These are phyloP conservation scores for Pachyrhizus erosus DNA, from an alignment of 306 rosid species.

Conservation along the genomic window DNA sequence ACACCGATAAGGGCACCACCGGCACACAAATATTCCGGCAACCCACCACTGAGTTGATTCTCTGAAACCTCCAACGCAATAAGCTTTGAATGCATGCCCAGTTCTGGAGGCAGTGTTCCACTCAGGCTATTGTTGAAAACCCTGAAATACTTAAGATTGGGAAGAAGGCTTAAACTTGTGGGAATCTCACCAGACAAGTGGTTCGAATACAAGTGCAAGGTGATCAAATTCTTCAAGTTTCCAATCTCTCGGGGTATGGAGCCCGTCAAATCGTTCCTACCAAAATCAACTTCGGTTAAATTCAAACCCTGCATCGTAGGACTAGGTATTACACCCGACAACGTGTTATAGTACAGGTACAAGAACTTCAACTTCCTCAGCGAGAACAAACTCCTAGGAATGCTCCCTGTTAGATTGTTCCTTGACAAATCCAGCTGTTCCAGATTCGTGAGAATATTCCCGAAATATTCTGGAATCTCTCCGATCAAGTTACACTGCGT, in stretches of 20 bases:
- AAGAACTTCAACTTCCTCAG: slow-evolving; percentile 52
- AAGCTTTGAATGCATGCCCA: slow-evolving; percentile 74
- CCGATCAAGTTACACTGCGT: slow-evolving; percentile 57
- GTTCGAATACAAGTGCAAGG: slow-evolving; percentile 56
- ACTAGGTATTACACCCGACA: slow-evolving; percentile 67
- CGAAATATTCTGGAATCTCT: slow-evolving; percentile 60
- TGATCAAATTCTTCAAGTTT: slow-evolving; percentile 53
- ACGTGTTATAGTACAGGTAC: slow-evolving; percentile 57
- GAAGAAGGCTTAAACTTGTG: slow-evolving; percentile 54
- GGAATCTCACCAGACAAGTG: slow-evolving; percentile 73
- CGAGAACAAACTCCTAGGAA: slow-evolving; percentile 61
- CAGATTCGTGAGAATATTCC: slow-evolving; percentile 50
- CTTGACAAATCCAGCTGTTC: slow-evolving; percentile 56
- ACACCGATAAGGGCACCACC: slow-evolving; percentile 63
- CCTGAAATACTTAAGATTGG: slow-evolving; percentile 50
- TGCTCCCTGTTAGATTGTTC: slow-evolving; percentile 65
- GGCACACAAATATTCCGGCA: slow-evolving; percentile 74
- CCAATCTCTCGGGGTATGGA: slow-evolving; percentile 64
- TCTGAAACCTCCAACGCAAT: slow-evolving; percentile 63
- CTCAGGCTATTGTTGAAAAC: slow-evolving; percentile 66
- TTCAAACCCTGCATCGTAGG: slow-evolving; percentile 56
- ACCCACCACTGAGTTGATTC: slow-evolving; percentile 63
- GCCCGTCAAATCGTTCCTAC: slow-evolving; percentile 71
- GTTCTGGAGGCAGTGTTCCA: slow-evolving; percentile 77
- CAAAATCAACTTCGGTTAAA: slow-evolving; percentile 52